Percentiles rank a stretch among this genome's conserved stretches.
These are phyloP conservation scores for Sphaerulina vaccinii DNA, from an alignment of 2,329 filamentous ascomycete genomes.

Conservation along the genomic window DNA sequence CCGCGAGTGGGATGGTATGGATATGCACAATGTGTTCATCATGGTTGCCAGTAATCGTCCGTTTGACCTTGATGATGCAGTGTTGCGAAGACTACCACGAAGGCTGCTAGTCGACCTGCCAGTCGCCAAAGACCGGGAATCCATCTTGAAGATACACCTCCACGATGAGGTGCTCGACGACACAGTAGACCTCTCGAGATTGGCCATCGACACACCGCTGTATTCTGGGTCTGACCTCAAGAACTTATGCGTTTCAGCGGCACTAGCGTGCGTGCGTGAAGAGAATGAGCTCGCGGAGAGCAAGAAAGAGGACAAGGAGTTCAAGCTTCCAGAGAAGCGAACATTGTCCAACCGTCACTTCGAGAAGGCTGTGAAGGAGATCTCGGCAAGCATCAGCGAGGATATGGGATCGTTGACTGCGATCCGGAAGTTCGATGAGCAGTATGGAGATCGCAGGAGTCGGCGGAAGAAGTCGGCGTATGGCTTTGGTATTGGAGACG, in stretches of 20 bases:
- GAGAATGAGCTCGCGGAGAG: constrained; percentile 53
- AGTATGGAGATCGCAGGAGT: constrained; percentile 79
- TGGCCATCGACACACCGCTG: constrained; percentile 68
- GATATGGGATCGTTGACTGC: constrained; percentile 85
- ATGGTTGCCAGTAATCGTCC: constrained; percentile 97
- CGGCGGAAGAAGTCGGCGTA: constrained; percentile 46
- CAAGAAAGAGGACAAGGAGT: constrained; percentile 35
- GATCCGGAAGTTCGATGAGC: constrained; percentile 93
- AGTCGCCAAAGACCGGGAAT: constrained; percentile 61
- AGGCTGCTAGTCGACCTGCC: constrained; percentile 73
- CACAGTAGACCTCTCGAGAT: constrained; percentile 59
- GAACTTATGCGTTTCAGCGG: constrained; percentile 76
- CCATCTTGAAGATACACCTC: constrained; percentile 71
- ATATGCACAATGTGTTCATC: constrained; percentile 75
- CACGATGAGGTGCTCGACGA: constrained; percentile 63
- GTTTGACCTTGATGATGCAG: constrained; percentile 88
- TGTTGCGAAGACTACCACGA: constrained; percentile 72
- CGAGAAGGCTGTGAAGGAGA: constrained; percentile 79
- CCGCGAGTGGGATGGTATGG: constrained; percentile 94
- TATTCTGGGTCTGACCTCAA: constrained; percentile 85
- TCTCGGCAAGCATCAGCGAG: constrained; percentile 87
- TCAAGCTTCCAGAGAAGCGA: constrained; percentile 67
- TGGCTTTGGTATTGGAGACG: constrained; percentile 34
- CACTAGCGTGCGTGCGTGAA: constrained; percentile 75
- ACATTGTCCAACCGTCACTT: constrained; percentile 71